These are phyloP conservation scores for Metschnikowia cerradonensis DNA, from an alignment of 805 yeast genomes.

Conservation along the genomic window DNA sequence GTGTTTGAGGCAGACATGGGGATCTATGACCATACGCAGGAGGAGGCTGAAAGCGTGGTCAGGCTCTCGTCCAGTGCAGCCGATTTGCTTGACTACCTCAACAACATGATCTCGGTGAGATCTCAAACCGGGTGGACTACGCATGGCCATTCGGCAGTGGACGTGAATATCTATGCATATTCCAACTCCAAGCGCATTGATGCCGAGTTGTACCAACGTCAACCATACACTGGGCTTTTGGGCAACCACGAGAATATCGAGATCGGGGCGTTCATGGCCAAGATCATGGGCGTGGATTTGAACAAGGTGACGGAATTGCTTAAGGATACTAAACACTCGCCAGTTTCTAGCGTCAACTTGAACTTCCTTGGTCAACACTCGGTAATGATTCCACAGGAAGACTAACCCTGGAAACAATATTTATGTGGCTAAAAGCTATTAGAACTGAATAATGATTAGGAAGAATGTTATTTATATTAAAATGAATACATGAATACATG, in stretches of 20 bases:
- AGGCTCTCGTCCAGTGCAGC: constrained; percentile 24
- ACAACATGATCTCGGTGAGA: constrained; percentile 70
- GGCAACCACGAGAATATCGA: constrained; percentile 90
- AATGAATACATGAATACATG: too few relatives aligned
- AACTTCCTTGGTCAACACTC: constrained; percentile 1
- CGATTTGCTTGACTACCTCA: constrained; percentile 48
- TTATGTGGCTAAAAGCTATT: too few relatives aligned
- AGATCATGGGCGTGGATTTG: constrained; percentile 47
- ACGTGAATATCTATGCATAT: constrained; percentile 85
- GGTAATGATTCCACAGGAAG: background rate
- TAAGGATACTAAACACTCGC: constrained; percentile 47
- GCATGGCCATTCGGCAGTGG: constrained; percentile 95
- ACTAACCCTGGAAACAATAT: background rate
- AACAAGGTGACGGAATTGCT: constrained; percentile 46
- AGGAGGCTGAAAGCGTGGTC: constrained; percentile 41
- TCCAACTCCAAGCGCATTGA: constrained; percentile 52
- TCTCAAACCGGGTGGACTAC: constrained; percentile 96
- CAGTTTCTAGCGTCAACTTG: constrained; percentile 13
- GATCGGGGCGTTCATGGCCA: constrained; percentile 69
- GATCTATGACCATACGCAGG: constrained; percentile 49
- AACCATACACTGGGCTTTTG: constrained; percentile 40
- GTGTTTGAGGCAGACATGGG: constrained; percentile 66
- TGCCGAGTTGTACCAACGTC: constrained; percentile 28
- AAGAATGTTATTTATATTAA: too few relatives aligned
- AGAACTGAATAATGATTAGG: too few relatives aligned